These are phyloP conservation scores for Cymodocea nodosa DNA, from an alignment of 116 monocot genomes.

Conservation along the genomic window DNA sequence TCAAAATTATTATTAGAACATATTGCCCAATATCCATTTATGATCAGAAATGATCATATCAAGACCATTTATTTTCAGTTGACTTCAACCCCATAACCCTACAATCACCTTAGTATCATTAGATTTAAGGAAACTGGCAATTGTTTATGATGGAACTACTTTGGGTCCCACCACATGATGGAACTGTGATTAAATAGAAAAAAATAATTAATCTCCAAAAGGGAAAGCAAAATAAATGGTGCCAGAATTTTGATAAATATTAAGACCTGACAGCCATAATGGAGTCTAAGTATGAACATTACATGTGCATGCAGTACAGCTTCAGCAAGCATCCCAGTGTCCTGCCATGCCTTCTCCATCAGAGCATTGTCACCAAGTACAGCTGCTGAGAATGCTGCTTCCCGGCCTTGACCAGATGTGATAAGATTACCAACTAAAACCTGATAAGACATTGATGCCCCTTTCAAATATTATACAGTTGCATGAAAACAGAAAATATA, in stretches of 20 bases:
- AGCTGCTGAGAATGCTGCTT: slow-evolving; percentile 96
- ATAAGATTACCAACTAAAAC: slow-evolving; percentile 79
- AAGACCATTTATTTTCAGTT: too few species aligned
- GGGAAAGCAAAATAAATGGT: too few species aligned
- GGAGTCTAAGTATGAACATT: slow-evolving; percentile 13
- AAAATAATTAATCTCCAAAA: too few species aligned
- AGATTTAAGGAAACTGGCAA: too few species aligned
- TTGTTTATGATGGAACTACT: too few species aligned
- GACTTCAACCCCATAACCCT: too few species aligned
- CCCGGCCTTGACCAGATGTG: slow-evolving; percentile 86
- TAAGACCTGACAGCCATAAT: neutral
- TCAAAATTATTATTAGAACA: too few species aligned
- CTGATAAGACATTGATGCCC: slow-evolving; percentile 18
- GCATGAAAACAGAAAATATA: neutral
- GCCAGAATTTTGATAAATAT: neutral
- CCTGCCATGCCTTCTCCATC: slow-evolving; percentile 99
- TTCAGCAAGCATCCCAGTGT: slow-evolving; percentile 97
- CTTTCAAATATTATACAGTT: neutral
- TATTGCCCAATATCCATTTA: too few species aligned
- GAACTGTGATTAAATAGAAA: too few species aligned
- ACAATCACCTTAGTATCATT: too few species aligned
- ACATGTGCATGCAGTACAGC: slow-evolving; percentile 98
- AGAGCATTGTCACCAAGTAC: slow-evolving; percentile 90
- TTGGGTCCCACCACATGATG: too few species aligned
- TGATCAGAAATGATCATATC: too few species aligned